Evolutionary conservation across 225 moss, liverwort and hornwort genomes (phyloP).

Genomic region (Neckera pumila): DNA sequence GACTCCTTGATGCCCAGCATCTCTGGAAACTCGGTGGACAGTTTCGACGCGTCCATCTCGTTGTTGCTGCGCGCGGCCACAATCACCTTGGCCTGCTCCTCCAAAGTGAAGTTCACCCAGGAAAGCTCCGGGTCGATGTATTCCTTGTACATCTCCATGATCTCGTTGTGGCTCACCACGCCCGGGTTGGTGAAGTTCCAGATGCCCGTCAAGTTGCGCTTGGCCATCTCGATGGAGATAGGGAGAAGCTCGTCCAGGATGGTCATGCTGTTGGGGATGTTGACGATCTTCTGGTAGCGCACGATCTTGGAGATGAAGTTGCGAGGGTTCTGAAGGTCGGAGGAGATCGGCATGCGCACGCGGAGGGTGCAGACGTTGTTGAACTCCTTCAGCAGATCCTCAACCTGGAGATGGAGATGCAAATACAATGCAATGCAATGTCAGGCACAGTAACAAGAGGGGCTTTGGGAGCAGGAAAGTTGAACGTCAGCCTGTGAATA

Average conservation of each 20-base stretch:
- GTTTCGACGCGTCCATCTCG: constrained; percentile 43
- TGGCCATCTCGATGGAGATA: constrained; percentile 40
- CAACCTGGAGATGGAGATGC: constrained; percentile 11
- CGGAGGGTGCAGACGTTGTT: constrained; percentile 43
- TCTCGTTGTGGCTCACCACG: constrained; percentile 48
- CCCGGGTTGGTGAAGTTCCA: constrained; percentile 62
- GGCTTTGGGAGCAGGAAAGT: not conserved
- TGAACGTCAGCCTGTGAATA: not conserved
- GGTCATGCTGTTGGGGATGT: constrained; percentile 56
- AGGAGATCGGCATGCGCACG: constrained; percentile 42
- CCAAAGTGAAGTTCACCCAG: constrained; percentile 39
- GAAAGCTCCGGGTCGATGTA: constrained; percentile 31
- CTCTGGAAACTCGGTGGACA: constrained; percentile 34
- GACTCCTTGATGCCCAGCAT: constrained; percentile 41
- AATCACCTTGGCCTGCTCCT: constrained; percentile 51
- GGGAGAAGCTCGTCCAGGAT: constrained; percentile 42
- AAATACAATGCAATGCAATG: not conserved
- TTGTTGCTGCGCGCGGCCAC: constrained; percentile 47
- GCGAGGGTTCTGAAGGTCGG: constrained; percentile 30
- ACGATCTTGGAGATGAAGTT: constrained; percentile 50
- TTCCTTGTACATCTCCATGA: constrained; percentile 53
- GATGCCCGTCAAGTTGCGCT: constrained; percentile 35
- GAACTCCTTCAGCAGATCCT: constrained; percentile 34
- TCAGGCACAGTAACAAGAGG: not conserved
- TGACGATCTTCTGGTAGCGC: constrained; percentile 43